Conservation (phyloP, 148 eudicot species). For the Camellia granthamiana region DNA sequence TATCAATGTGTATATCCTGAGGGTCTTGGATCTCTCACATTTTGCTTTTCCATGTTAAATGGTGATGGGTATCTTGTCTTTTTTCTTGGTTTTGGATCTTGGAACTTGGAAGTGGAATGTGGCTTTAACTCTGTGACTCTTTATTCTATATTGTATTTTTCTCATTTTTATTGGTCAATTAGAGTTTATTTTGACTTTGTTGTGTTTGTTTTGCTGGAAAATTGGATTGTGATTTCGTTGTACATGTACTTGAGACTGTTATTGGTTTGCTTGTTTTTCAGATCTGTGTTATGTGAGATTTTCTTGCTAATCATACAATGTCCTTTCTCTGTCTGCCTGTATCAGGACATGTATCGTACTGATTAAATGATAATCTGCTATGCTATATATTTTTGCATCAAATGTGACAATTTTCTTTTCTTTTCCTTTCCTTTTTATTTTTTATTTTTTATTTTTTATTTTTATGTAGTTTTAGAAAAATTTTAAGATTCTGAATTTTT, state of each 20-base stretch:
- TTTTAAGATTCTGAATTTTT: neutral
- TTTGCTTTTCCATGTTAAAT: constrained; percentile 3
- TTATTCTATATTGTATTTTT: neutral
- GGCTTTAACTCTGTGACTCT: neutral
- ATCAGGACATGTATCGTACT: too few relatives aligned
- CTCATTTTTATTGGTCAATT: constrained; percentile 3
- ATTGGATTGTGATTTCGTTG: neutral
- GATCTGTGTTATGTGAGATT: neutral
- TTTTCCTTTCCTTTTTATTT: neutral
- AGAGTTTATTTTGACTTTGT: neutral
- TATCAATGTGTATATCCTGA: constrained; percentile 7
- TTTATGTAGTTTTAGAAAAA: too few relatives aligned
- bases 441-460: too few relatives aligned
- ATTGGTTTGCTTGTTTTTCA: neutral
- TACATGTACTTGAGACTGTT: neutral
- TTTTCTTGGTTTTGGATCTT: constrained; percentile 15
- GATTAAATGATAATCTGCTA: neutral
- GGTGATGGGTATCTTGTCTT: neutral
- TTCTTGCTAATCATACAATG: neutral
- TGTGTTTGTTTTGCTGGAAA: neutral
- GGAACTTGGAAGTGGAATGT: neutral
- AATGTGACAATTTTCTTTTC: neutral
- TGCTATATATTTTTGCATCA: neutral
- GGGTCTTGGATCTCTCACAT: constrained; percentile 9
- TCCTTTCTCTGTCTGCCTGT: neutral